Evolutionary conservation across 2,329 filamentous ascomycete genomes (phyloP).

Genomic region (Hymenoscyphus salicellus): DNA sequence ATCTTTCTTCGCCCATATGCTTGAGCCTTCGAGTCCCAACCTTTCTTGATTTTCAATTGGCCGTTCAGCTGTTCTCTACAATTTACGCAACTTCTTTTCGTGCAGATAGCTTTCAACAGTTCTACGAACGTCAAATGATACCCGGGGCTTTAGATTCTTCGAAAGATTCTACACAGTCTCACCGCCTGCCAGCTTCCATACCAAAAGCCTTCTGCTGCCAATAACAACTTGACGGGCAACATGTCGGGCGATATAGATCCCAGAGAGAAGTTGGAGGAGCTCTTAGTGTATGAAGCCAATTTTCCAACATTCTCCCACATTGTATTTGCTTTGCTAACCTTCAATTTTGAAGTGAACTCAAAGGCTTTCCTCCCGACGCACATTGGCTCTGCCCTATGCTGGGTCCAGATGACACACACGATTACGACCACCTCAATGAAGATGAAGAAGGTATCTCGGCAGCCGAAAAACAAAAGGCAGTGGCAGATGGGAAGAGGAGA

Average conservation of each 20-base stretch:
- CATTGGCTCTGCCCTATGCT: conserved; percentile 69
- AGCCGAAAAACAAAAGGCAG: conserved; percentile 51
- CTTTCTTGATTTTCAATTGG: neutral
- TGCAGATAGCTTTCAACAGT: neutral
- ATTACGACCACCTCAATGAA: conserved; percentile 57
- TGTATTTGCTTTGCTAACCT: conserved; percentile 9
- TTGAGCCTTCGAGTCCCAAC: neutral
- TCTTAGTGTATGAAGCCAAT: conserved; percentile 28
- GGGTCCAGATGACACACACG: conserved; percentile 58
- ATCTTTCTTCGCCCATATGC: neutral
- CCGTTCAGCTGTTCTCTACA: neutral
- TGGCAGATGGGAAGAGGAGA: conserved; percentile 54
- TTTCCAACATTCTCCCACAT: neutral
- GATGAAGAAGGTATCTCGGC: conserved; percentile 47
- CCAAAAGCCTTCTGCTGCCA: neutral
- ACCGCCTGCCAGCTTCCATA: neutral
- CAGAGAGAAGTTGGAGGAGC: conserved; percentile 32
- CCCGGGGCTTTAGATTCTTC: neutral
- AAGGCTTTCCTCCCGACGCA: conserved; percentile 38
- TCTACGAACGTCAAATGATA: neutral
- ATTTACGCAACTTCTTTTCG: neutral
- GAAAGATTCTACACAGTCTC: neutral
- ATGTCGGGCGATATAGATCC: neutral
- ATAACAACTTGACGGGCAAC: neutral
- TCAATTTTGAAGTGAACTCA: conserved; percentile 28